Base-by-base conservation (phyloP, 2,329 filamentous ascomycete genomes). In the Fusarium sp. region DNA sequence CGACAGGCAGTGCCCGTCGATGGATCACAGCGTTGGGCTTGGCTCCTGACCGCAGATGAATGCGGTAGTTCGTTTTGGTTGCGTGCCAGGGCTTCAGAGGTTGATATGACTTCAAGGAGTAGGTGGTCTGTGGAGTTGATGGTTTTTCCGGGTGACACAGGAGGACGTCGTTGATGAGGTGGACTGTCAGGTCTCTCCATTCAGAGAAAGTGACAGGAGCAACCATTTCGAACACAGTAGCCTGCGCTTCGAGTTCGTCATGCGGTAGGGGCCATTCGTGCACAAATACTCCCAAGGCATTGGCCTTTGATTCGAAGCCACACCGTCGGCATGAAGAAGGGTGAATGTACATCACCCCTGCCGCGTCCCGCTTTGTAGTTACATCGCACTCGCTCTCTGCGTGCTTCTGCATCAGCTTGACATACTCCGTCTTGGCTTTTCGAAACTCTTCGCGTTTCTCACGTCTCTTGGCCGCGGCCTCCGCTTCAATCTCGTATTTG, bases 181-280 rank as follows among this genome's bases (percentile, higher is more conserved):
- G 85, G 0, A 82, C 66, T 0, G 86, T 88, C 2, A 77, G 70
- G 64, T 90, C 85, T n/a, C 89, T 81, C 89, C 89, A 91, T 2
- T 72, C 57, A 1, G 75, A 75, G 40, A 89, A 86, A 0, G 14
- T 16, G 0, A 16, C 0, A 0, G 89, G 89, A 0, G 84, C 67
- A 0, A 71, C 64, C 0, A 91, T 79, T 70, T 92, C 89, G 38
- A 92, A 92, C 0, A 91, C 82, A 0, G 83, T 84, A 0, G 87
- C 80, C 70, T 88, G 86, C 0, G 84, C 83, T n/a, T 82, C 31
- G 0, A 71, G 18, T 0, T 45, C 0, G 1, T 82, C 16, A 0
- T 45, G 29, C 0, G 89, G 85, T 0, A 92, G 79, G 0, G 90
- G 89, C 88, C 88, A 91, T 74, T 92, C 90, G 67, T 89, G 82